Base-by-base conservation (phyloP, 2,329 filamentous ascomycete species). In the Reticulascus tulasneorum region DNA sequence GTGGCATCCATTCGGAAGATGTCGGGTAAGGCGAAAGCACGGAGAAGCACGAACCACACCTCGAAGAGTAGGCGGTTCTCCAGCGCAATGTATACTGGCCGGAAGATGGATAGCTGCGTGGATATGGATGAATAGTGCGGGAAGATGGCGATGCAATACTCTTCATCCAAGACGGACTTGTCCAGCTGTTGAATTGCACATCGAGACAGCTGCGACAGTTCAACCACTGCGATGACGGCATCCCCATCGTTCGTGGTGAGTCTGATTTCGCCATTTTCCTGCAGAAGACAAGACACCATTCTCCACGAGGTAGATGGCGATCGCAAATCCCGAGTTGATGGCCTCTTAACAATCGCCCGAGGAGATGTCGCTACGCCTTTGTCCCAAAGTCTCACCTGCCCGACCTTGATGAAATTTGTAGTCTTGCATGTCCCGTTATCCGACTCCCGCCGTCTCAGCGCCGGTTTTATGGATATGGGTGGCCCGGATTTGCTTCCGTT, bases 61-160 rank as follows among this genome's bases (percentile, higher is more conserved):
- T 98, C 93, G 51, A 94, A 95, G n/a, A 94, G 71, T 7, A 94
- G 80, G 26, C 90, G 78, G 18, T 79, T 90, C 49, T 97, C 91
- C 28, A 96, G 64, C 4, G 87, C 85, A 22, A 98, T 70, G 55
- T 94, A 96, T 23, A 97, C 82, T 0, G 93, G 91, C n/a, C 86
- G 80, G 40, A 88, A 82, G 19, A 91, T 77, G 7, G 84, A 84
- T 37, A 91, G 70, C 13, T 84, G 76, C 4, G 79, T 84, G 2
- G 86, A 77, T 15, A 79, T 79, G 9, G 84, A 74, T 1, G 87
- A 82, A 60, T 98, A 97, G 45, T 91, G 90, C 12, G 93, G 91
- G 54, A 96, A 96, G 29, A 98, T 91, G 34, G 87, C 90, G 45
- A 98, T 86, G 64, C 90, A 97, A 54, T 86, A 93, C 41, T 96